phyloP scores from a whole-genome alignment of 2,329 filamentous ascomycete species.

The Ophiostoma ulmi region DNA sequence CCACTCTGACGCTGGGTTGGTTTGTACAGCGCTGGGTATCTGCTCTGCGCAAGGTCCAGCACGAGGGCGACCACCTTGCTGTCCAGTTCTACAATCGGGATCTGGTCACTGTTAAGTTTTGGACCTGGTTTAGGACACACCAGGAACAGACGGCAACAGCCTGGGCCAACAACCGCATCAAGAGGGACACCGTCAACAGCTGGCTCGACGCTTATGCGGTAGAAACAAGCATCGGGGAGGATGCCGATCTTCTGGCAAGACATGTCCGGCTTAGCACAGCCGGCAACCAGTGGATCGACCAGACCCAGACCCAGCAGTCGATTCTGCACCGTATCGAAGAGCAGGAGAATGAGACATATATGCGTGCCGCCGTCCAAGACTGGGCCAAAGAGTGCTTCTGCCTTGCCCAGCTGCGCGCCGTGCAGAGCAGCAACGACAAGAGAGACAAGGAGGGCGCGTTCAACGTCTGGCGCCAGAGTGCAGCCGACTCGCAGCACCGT shows the following conservation, averaged over 20 bases:
- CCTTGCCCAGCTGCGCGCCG: conserved; percentile 17
- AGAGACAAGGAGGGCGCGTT: conserved; percentile 2
- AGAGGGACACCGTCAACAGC: conserved; percentile 18
- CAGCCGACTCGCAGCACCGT: conserved; percentile 13
- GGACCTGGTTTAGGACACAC: conserved; percentile 33
- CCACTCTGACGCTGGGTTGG: conserved; percentile 33
- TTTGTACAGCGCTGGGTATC: conserved; percentile 32
- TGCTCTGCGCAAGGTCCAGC: conserved; percentile 28
- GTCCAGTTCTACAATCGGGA: conserved; percentile 32
- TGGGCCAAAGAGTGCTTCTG: conserved; percentile 22
- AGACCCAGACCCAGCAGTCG: conserved; percentile 17
- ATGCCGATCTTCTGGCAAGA: conserved; percentile 25
- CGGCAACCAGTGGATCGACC: conserved; percentile 21
- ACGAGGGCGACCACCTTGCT: conserved; percentile 28
- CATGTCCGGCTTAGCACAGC: conserved; percentile 26
- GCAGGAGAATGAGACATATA: conserved; percentile 22
- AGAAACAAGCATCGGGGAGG: conserved; percentile 18
- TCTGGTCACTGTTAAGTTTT: conserved; percentile 31
- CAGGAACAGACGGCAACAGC: conserved; percentile 30
- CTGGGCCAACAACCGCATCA: conserved; percentile 22
- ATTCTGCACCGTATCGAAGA: conserved; percentile 21
- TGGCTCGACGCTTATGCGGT: conserved; percentile 29
- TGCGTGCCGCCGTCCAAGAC: conserved; percentile 22
- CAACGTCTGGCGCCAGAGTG: conserved; percentile 14
- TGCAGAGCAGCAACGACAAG: conserved; percentile 2